Conservation (phyloP, 208 protist genomes). For the Leishmania gerbilli region DNA sequence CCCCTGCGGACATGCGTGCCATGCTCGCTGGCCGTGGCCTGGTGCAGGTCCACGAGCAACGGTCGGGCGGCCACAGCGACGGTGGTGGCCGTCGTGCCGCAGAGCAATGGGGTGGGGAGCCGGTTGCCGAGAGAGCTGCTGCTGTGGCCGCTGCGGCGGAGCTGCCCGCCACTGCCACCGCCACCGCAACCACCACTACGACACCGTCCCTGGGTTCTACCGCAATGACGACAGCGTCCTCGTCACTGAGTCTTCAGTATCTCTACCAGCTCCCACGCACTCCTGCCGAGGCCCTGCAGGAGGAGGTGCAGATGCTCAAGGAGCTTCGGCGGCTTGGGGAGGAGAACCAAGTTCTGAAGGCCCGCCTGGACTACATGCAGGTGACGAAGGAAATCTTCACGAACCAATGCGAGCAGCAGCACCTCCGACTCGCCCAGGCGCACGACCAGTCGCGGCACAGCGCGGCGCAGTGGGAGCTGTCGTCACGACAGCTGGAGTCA, state of each 20-base stretch:
- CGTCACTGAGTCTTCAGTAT: constrained; percentile 37
- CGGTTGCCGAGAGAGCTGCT: neutral
- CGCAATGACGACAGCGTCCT: neutral
- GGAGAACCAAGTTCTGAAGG: constrained; percentile 41
- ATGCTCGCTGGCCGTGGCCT: neutral
- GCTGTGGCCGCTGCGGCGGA: neutral
- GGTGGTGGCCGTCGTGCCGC: neutral
- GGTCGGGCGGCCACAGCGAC: neutral
- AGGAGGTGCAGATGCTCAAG: constrained; percentile 61
- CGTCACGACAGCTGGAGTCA: constrained; percentile 29
- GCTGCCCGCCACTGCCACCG: neutral
- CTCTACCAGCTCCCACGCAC: constrained; percentile 54
- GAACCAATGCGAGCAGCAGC: constrained; percentile 41
- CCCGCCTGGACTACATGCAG: constrained; percentile 29
- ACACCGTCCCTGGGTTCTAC: constrained; percentile 10
- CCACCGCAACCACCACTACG: neutral
- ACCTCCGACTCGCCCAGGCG: constrained; percentile 33
- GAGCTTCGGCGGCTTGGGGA: constrained; percentile 40
- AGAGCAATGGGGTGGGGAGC: neutral
- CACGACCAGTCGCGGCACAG: constrained; percentile 36
- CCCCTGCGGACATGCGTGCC: neutral
- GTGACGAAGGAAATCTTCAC: constrained; percentile 37
- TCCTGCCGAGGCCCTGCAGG: constrained; percentile 52
- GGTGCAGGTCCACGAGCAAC: neutral
- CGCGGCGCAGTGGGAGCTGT: constrained; percentile 43